Evolutionary conservation across 2,329 filamentous ascomycete genomes (phyloP), one percentile per base, ranked within the genome.

Genomic region (Monosporascus cannonballus): DNA sequence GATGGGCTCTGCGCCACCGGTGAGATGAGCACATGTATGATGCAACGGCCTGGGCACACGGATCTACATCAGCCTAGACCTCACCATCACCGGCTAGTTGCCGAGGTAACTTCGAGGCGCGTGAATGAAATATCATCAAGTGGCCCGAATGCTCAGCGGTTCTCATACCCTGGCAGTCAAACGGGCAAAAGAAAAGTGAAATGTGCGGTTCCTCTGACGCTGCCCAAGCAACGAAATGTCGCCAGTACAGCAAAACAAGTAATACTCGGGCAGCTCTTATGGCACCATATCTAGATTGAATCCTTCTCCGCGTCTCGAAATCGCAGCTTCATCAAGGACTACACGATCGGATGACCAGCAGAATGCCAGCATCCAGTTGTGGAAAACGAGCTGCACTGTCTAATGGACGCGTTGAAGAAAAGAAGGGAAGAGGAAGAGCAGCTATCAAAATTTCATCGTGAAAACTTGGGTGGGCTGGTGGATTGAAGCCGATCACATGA

Each of bases 121-220:
- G 18, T 3, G 6, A 20, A 42, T 42, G 18, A 18, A 39, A 20
- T 17, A 42, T 20, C 39, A 18, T 20, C 18, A 15, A 8, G 20
- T 42, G 39, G 2, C 18, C 1, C 14, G n/a, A 42, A 42, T 42
- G 39, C n/a, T 18, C 18, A 20, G 22, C 30, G 11, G 9, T 14
- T 34, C 30, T 34, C 30, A 34, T 34, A 34, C 30, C 30, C 4
- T 2, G 30, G 11, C 30, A 14, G 30, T 34, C 30, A 5, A 14
- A 14, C 1, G 30, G 30, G 14, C 30, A 5, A 34, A 34, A 22
- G 42, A 36, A 42, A 53, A 50, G 46, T 41, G 39, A 55, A 54
- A 83, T 91, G 87, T 91, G 64, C 76, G 84, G 80, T 80, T 74
- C 86, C 83, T 91, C 87, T 91, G 88, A 92, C 87, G 84, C 88